Base-by-base conservation (phyloP, 2,329 filamentous ascomycete genomes). In the Salinomyces thailandicus region DNA sequence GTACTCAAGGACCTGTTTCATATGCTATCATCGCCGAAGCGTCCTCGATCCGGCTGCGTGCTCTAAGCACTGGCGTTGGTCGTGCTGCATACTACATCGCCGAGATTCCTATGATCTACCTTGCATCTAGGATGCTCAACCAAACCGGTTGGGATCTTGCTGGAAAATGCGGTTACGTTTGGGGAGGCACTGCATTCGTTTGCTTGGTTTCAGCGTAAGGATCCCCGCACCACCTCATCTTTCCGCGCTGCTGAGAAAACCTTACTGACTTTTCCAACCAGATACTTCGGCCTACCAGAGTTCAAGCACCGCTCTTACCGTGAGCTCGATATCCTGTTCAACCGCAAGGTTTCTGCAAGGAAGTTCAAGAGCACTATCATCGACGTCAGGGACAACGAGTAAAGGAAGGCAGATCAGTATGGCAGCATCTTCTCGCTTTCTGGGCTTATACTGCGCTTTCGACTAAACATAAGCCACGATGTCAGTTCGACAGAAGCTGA, bases 101-200 rank as follows among this genome's bases (percentile, higher is more conserved):
- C 12, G 44, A 24, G 14, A 22, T 36, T 15, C 38, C 38, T 3
- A 43, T 44, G 33, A 50, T 48, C 34, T 48, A 43, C 31, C 17
- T 48, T 20, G 39, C 46, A 15, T 43, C 39, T 4, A 31, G 35
- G 12, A 36, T 54, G 42, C 38, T 53, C 30, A 49, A 52, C 31
- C 48, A 48, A 2, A 50, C 54, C 1, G 51, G 51, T 2, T 63
- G 59, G 59, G 52, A 61, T 34, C 30, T 50, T 13, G 43, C 34
- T n/a, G 65, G 64, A 20, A 67, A 68, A 54, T 67, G 63, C 38
- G 66, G 64, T 2, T 68, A 62, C 39, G 59, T 69, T n/a, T 69
- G 64, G 66, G 66, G 61, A 2, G 51, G 58, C 2, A 67, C 65
- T 4, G 62, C 61, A 4, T 17, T 52, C 3, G 53, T 67, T 7